A percentile compares a stretch with the other conserved stretches of the same genome.
These are phyloP conservation scores for Paraurostyla sp. DNA, from an alignment of 73 alveolate genomes.

Conservation along the genomic window DNA sequence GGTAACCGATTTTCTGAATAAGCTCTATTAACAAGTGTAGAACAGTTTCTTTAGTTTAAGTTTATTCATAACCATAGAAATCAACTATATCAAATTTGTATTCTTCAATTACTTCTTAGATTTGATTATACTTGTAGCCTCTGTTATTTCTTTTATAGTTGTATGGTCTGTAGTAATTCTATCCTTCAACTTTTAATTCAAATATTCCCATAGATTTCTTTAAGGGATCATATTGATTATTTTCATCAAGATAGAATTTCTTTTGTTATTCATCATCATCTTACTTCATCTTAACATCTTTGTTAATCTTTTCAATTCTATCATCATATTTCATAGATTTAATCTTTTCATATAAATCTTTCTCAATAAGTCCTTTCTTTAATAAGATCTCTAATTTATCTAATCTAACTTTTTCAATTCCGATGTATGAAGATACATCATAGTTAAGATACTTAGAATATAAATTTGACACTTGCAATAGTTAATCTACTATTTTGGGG, in stretches of 20 bases:
- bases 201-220: background rate
- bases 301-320: background rate
- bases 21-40: background rate
- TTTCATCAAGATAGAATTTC: too few species aligned
- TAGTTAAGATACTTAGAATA: background rate
- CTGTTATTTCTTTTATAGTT: background rate
- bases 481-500: background rate
- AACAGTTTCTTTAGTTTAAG: background rate
- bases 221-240: slow-evolving; percentile 8
- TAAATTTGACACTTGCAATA: background rate
- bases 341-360: background rate
- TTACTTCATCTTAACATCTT: background rate
- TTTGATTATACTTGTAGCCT: background rate
- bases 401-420: background rate
- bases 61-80: background rate
- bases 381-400: background rate
- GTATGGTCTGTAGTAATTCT: background rate
- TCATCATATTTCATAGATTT: background rate
- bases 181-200: background rate
- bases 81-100: background rate
- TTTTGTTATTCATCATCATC: background rate
- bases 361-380: background rate
- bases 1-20: too few species aligned
- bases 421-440: slow-evolving; percentile 30
- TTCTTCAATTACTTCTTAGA: background rate